Evolutionary conservation across 2,329 filamentous ascomycete species (phyloP).

Genomic region (Myriosclerotinia scirpicola): DNA sequence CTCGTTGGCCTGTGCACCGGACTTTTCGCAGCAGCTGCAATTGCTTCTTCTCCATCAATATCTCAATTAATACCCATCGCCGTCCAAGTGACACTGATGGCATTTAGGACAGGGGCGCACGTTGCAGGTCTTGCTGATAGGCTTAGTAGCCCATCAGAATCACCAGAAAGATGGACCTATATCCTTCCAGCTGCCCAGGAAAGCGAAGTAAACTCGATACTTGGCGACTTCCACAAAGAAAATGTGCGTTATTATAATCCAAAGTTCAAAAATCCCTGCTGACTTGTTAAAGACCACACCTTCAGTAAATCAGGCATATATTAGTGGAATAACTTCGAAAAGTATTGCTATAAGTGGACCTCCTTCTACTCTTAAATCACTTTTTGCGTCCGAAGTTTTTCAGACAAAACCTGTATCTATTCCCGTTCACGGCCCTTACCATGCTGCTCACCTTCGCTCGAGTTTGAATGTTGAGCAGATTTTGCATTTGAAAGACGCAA

Average conservation of each 20-base stretch:
- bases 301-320: constrained; percentile 44
- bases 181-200: constrained; percentile 60
- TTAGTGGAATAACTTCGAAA: constrained; percentile 21
- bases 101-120: constrained; percentile 19
- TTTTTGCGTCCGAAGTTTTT: constrained; percentile 20
- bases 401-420: constrained; percentile 26
- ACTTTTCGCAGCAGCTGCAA: constrained; percentile 22
- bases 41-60: constrained; percentile 21
- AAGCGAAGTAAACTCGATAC: constrained; percentile 49
- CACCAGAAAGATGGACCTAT: constrained; percentile 64
- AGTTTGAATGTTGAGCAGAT: constrained; percentile 31
- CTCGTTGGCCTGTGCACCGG: constrained; percentile 24
- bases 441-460: constrained; percentile 39
- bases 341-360: constrained; percentile 24
- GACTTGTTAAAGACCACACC: constrained; percentile 41
- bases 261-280: constrained; percentile 1
- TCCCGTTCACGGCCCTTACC: constrained; percentile 36
- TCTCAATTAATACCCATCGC: constrained; percentile 23
- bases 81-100: constrained; percentile 21
- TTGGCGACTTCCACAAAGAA: constrained; percentile 58
- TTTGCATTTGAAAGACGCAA: constrained; percentile 39
- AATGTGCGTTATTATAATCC: constrained; percentile 44
- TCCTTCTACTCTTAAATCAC: constrained; percentile 18
- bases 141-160: constrained; percentile 39
- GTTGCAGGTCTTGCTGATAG: constrained; percentile 27